Conservation (phyloP, 2,329 filamentous ascomycete genomes). For the Fusarium subtropicale region DNA sequence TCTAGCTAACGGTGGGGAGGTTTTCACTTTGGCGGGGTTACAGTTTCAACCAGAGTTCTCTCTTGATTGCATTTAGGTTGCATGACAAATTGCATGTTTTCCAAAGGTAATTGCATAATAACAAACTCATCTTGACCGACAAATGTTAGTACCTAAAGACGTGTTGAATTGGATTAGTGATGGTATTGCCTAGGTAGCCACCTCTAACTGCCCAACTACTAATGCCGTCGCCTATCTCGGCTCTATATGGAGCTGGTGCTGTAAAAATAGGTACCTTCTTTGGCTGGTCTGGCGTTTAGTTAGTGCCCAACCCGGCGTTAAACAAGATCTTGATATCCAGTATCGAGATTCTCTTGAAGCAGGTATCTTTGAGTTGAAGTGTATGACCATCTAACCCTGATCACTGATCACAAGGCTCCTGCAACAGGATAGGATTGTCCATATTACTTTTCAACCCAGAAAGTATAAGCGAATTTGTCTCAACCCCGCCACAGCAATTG, state of each 20-base stretch:
- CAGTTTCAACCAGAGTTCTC: slow-evolving; percentile 23
- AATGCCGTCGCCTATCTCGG: slow-evolving; percentile 6
- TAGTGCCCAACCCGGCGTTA: background rate
- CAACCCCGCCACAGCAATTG: slow-evolving; percentile 9
- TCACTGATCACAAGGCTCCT: slow-evolving; percentile 10
- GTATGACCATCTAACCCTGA: slow-evolving; percentile 9
- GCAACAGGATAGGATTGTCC: background rate
- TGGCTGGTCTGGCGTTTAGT: background rate
- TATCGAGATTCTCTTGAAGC: background rate
- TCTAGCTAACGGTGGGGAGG: slow-evolving; percentile 6
- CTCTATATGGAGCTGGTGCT: background rate
- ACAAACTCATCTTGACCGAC: background rate
- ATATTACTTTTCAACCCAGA: background rate
- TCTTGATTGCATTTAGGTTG: slow-evolving; percentile 21
- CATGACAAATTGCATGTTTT: background rate
- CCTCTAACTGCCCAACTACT: background rate
- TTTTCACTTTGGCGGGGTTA: slow-evolving; percentile 16
- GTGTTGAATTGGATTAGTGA: background rate
- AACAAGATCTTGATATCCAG: background rate
- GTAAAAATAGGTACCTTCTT: background rate
- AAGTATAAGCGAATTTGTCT: slow-evolving; percentile 6
- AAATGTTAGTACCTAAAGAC: background rate
- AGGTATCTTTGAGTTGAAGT: background rate
- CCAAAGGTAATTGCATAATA: background rate
- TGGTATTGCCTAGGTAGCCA: background rate